Conservation (phyloP, 116 monocot species). For the Posidonia oceanica region DNA sequence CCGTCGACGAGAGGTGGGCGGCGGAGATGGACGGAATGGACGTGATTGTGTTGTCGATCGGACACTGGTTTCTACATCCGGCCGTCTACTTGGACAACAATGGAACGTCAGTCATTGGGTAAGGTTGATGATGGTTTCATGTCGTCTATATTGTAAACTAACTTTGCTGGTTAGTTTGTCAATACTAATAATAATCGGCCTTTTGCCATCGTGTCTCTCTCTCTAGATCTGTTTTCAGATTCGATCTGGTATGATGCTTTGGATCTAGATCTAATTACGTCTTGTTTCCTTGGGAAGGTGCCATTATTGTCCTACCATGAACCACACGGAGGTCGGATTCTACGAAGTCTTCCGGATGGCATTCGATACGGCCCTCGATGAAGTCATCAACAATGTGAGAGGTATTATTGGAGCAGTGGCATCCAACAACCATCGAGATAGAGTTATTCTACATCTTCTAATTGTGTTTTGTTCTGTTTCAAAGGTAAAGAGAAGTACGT, state of each 20-base stretch:
- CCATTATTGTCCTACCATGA: slow-evolving; percentile 55
- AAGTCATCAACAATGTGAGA: slow-evolving; percentile 5
- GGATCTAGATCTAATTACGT: not conserved
- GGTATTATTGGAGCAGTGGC: too few relatives aligned
- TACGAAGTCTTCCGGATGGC: slow-evolving; percentile 58
- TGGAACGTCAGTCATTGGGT: slow-evolving; percentile 26
- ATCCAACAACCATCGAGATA: too few relatives aligned
- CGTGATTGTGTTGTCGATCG: slow-evolving; percentile 48
- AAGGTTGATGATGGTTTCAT: not conserved
- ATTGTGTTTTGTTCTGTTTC: too few relatives aligned
- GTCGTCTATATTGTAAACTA: not conserved
- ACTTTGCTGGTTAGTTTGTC: not conserved
- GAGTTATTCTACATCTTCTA: too few relatives aligned
- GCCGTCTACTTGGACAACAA: slow-evolving; percentile 29
- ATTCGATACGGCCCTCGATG: slow-evolving; percentile 21
- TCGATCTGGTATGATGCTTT: not conserved
- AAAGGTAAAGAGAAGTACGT: slow-evolving; percentile 12
- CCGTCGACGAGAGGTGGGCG: slow-evolving; percentile 54
- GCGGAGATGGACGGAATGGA: slow-evolving; percentile 28
- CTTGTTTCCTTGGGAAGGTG: slow-evolving; percentile 11
- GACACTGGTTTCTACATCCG: slow-evolving; percentile 81
- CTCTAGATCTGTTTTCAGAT: not conserved
- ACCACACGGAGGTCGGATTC: slow-evolving; percentile 65
- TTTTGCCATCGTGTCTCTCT: too few relatives aligned
- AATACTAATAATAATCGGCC: too few relatives aligned